These are phyloP conservation scores for Tetradesmus obliquus DNA, from an alignment of 139 green algal species.

Conservation along the genomic window DNA sequence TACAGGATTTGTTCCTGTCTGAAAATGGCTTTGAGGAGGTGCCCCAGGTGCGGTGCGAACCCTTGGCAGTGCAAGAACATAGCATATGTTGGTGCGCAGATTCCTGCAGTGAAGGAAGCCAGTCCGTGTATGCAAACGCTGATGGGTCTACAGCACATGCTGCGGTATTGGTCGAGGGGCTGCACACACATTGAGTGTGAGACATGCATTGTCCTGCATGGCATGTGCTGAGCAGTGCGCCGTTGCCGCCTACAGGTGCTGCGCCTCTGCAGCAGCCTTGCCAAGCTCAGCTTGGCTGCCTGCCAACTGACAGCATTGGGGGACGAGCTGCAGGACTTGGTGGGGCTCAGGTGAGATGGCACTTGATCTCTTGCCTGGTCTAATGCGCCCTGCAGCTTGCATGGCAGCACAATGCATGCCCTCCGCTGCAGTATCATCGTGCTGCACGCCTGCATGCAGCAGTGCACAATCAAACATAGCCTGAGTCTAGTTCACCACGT, in stretches of 20 bases:
- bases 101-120: no score
- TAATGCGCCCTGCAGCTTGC: background rate
- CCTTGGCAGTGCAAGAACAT: background rate
- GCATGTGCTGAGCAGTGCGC: no score
- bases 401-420: background rate
- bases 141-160: no score
- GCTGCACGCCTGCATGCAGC: background rate
- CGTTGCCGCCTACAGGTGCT: background rate
- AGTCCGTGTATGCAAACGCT: no score
- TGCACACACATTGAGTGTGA: no score
- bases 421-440: background rate
- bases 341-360: constrained; percentile 8
- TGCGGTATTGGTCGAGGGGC: no score
- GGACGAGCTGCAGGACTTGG: background rate
- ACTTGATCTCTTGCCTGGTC: background rate
- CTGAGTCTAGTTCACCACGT: background rate
- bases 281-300: constrained; percentile 38
- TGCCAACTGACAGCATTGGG: constrained; percentile 22
- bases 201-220: no score
- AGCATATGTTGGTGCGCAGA: no score
- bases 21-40: constrained; percentile 35
- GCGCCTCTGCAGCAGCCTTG: background rate
- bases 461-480: background rate
- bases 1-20: constrained; percentile 36
- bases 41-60: background rate